Evolutionary conservation across 2,329 filamentous ascomycete species (phyloP), one percentile per base, ranked within the genome.

Genomic region (Aspergillus thermomutatus): DNA sequence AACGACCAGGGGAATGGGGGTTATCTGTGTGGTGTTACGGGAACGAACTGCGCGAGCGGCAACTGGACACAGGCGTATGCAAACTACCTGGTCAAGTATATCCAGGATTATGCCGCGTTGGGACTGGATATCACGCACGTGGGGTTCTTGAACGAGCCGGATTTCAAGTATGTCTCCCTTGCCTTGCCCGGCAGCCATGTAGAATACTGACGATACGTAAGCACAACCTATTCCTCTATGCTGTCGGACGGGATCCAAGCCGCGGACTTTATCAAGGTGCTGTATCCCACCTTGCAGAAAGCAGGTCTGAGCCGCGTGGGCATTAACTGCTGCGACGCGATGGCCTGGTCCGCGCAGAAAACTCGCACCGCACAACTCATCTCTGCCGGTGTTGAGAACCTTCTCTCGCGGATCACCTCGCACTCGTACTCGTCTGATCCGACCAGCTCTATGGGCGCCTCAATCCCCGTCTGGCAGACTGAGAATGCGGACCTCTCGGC

Each of bases 1-100:
- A 66, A 66, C 3, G 69, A 76, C 51, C 75, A 81, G 49, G 69
- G 66, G 79, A 43, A 21, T 14, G n/a, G 40, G 17, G 40, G 40
- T 7, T 21, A 43, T 21, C 19, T 43, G 7, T 43, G 40, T 21
- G n/a, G 79, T 47, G 78, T 79, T 37, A 66, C 70, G 57, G 67
- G 69, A 17, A 68, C 74, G 21, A 69, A 56, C 6, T 81, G 78
- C 56, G 60, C 66, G 5, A 71, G 67, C 17, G 79, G 77, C 4
- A 75, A 79, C 59, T 82, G 79, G 79, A 75, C 71, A 52, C 75
- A 79, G 66, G 75, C 79, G 0, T 82, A 79, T 63, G 79, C 79
- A 6, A 71, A 79, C 55, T 80, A 80, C 58, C 66, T 82, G 21
- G 73, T 79, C 17, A 71, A 79, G 53, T 81, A 80, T 60, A 70